Evolutionary conservation across 148 eudicot species (phyloP).

Genomic region (Selenicereus undatus): DNA sequence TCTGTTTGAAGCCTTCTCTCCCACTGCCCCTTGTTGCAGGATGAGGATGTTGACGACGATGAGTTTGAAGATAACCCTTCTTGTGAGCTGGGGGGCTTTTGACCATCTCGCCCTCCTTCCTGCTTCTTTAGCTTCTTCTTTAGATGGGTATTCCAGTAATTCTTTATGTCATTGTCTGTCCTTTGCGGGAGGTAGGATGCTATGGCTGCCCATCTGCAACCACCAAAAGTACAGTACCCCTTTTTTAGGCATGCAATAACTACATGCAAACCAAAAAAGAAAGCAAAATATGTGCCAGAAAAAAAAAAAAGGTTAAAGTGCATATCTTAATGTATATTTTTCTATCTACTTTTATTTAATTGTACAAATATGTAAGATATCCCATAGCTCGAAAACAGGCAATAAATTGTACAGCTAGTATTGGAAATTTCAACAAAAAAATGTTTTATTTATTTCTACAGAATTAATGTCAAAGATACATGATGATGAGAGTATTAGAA

Average conservation of each 20-base stretch:
- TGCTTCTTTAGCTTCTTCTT: constrained; percentile 60
- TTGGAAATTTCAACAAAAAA: background rate
- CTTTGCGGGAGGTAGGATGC: constrained; percentile 89
- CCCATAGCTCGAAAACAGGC: constrained; percentile 5
- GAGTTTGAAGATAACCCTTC: constrained; percentile 26
- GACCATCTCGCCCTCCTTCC: constrained; percentile 28
- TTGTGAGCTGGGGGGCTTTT: constrained; percentile 8
- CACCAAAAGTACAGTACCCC: background rate
- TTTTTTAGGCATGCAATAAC: constrained; percentile 1
- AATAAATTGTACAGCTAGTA: constrained; percentile 6
- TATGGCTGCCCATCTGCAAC: constrained; percentile 86
- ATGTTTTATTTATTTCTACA: background rate
- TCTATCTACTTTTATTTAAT: constrained; percentile 8
- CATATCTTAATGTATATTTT: background rate
- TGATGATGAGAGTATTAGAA: background rate
- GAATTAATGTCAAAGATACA: background rate
- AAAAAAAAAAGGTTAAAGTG: no score
- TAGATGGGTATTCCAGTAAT: constrained; percentile 89
- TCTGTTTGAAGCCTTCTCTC: constrained; percentile 87
- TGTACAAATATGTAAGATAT: no score
- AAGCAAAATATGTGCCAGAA: background rate
- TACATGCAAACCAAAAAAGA: constrained; percentile 15
- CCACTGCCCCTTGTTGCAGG: constrained; percentile 71
- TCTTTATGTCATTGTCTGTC: constrained; percentile 88
- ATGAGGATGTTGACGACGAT: constrained; percentile 23